Evolutionary conservation across 2,329 filamentous ascomycete genomes (phyloP), one percentile per base, ranked within the genome.

Genomic region (Penicillium verrucosum): DNA sequence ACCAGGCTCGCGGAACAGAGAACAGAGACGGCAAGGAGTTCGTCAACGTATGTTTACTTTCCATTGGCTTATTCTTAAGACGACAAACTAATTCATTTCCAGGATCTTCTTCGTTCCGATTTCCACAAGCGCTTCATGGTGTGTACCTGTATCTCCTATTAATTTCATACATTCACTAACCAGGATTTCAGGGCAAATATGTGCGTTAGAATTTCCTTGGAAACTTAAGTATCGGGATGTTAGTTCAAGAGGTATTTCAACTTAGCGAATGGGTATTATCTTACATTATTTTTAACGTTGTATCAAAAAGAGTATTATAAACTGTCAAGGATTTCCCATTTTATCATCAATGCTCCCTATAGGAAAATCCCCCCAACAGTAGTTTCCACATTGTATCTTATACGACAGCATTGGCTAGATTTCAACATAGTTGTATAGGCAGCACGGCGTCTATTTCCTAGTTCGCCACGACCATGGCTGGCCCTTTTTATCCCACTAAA

Each of bases 81-180:
- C 46, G 45, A 61, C 64, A 52, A 65, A 56, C 58, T 67, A 59
- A 67, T 41, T n/a, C 21, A 10, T 21, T 37, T 51, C 23, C 41
- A 90, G 87, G 89, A 97, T 76, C 81, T 96, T 69, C 78, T 97
- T 61, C 87, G 93, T 60, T 97, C 92, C 30, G 94, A 99, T 75
- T 99, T 99, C 75, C 94, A 99, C 80, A 94, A 92, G 77, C 87
- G 92, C 61, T 99, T 99, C 75, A 99, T 99, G 94, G 82, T 83
- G 74, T 58, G 70, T 60, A 32, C 10, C 27, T 49, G 5, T 6
- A 16, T 21, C n/a, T 36, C 3, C 11, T 49, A 4, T 9, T 36
- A 14, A 32, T 37, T 16, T 6, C 7, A 36, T 43, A 23, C 29
- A 30, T 30, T 10, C 32, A 36, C 52, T 55, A 12, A 55, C 32